These are phyloP conservation scores for Pseudogymnoascus sp. DNA, from an alignment of 2,329 filamentous ascomycete genomes.

Conservation along the genomic window DNA sequence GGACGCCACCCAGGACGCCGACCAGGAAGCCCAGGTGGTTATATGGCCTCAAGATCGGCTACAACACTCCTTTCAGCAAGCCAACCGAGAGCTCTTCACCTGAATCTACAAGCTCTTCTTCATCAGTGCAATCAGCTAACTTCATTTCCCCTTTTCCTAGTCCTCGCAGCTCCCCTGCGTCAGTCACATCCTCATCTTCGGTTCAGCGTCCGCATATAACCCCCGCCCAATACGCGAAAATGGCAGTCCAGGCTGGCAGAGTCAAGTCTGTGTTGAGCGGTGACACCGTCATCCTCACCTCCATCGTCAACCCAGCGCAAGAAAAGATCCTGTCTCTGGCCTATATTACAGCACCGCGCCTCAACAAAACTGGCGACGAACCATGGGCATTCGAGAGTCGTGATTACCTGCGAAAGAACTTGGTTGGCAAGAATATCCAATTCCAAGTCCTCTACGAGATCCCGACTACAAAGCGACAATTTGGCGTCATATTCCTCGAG, in stretches of 20 bases:
- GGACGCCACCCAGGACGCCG: not conserved
- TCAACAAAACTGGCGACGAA: conserved; percentile 86
- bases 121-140: conserved; percentile 21
- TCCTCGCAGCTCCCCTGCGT: conserved; percentile 11
- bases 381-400: conserved; percentile 89
- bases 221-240: conserved; percentile 25
- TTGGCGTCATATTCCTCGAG: conserved; percentile 69
- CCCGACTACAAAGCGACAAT: conserved; percentile 77
- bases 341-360: conserved; percentile 80
- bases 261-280: conserved; percentile 94
- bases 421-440: conserved; percentile 79
- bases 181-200: conserved; percentile 22
- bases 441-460: conserved; percentile 84
- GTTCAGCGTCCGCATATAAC: conserved; percentile 29
- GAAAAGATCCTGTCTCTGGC: conserved; percentile 86
- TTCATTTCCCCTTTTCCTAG: conserved; percentile 15
- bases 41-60: not conserved
- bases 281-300: conserved; percentile 79
- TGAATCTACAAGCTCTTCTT: not conserved
- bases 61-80: conserved; percentile 1
- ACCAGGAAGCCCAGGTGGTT: not conserved
- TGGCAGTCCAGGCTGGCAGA: conserved; percentile 45
- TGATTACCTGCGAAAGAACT: conserved; percentile 77
- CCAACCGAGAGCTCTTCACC: not conserved
- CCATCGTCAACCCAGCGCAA: conserved; percentile 63